Conservation (phyloP, 2,329 filamentous ascomycete species). For the Lachnellula subtilissima region DNA sequence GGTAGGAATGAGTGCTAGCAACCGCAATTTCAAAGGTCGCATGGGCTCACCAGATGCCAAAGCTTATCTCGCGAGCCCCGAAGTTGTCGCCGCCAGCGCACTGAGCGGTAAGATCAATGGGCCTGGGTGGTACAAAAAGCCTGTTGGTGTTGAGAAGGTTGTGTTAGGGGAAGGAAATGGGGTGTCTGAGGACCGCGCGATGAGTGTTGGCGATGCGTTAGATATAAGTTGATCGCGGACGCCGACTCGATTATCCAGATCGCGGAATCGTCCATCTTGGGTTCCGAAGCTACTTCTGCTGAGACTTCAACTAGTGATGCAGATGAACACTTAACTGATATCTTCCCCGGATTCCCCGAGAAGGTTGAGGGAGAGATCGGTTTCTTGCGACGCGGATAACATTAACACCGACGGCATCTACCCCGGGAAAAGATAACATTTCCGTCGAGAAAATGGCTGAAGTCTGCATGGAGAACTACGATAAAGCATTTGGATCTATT, state of each 20-base stretch:
- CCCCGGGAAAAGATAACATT: slow-evolving; percentile 80
- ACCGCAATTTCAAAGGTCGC: slow-evolving; percentile 87
- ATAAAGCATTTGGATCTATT: slow-evolving; percentile 60
- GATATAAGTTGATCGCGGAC: slow-evolving; percentile 65
- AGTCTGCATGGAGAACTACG: slow-evolving; percentile 94
- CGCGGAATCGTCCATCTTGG: slow-evolving; percentile 30
- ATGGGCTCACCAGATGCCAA: slow-evolving; percentile 79
- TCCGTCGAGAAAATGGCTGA: slow-evolving; percentile 74
- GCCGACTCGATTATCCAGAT: slow-evolving; percentile 48
- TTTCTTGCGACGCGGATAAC: slow-evolving; percentile 81
- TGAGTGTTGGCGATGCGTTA: slow-evolving; percentile 64
- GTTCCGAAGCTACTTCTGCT: slow-evolving; percentile 19
- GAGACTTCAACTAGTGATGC: slow-evolving; percentile 22
- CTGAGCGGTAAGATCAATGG: slow-evolving; percentile 67
- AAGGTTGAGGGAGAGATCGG: slow-evolving; percentile 80
- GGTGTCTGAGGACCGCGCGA: slow-evolving; percentile 57
- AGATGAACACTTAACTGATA: slow-evolving; percentile 52
- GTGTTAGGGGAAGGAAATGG: slow-evolving; percentile 69
- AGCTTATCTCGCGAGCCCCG: slow-evolving; percentile 82
- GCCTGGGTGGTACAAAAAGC: slow-evolving; percentile 72
- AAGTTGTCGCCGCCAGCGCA: slow-evolving; percentile 88
- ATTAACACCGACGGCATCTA: slow-evolving; percentile 93
- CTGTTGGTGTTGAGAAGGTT: slow-evolving; percentile 62
- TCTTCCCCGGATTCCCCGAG: slow-evolving; percentile 83
- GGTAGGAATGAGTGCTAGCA: slow-evolving; percentile 76